Conservation (phyloP, 2,329 filamentous ascomycete species). For the Shiraia bambusicola region DNA sequence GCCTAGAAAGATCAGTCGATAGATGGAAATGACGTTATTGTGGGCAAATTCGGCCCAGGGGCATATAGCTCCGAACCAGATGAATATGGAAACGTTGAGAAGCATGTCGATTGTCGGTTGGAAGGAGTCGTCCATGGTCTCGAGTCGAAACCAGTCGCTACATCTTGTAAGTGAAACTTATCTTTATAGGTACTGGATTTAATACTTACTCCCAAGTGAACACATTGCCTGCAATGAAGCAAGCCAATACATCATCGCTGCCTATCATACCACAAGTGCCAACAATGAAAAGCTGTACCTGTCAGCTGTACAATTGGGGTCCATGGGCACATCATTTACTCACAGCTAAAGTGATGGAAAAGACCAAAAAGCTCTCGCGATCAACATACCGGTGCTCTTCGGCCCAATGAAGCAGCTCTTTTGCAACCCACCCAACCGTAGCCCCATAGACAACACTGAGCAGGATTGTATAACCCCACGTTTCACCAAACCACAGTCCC, state of each 20-base stretch:
- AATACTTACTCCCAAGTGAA: slow-evolving; percentile 78
- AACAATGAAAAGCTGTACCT: slow-evolving; percentile 70
- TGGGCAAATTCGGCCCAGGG: slow-evolving; percentile 73
- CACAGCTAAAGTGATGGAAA: slow-evolving; percentile 77
- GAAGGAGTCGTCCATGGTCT: slow-evolving; percentile 87
- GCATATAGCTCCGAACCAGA: slow-evolving; percentile 73
- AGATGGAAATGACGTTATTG: slow-evolving; percentile 71
- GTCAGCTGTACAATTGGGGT: neutral
- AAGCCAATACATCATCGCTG: slow-evolving; percentile 86
- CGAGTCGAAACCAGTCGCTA: slow-evolving; percentile 83
- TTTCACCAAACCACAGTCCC: slow-evolving; percentile 80
- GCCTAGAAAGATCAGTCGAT: slow-evolving; percentile 71
- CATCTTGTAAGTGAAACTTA: slow-evolving; percentile 11
- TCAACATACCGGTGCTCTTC: slow-evolving; percentile 81
- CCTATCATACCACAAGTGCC: slow-evolving; percentile 86
- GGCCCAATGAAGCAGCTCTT: slow-evolving; percentile 80
- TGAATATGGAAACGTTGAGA: slow-evolving; percentile 82
- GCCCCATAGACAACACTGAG: slow-evolving; percentile 77
- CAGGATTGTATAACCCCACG: slow-evolving; percentile 79
- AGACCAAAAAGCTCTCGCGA: slow-evolving; percentile 83
- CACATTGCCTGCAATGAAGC: slow-evolving; percentile 86
- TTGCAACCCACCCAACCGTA: slow-evolving; percentile 76
- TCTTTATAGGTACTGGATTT: neutral
- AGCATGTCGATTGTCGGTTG: slow-evolving; percentile 95
- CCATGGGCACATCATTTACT: too few relatives aligned